Base-by-base conservation (phyloP, 1,284 basidiomycete genomes). In the Amylostereum areolatum region DNA sequence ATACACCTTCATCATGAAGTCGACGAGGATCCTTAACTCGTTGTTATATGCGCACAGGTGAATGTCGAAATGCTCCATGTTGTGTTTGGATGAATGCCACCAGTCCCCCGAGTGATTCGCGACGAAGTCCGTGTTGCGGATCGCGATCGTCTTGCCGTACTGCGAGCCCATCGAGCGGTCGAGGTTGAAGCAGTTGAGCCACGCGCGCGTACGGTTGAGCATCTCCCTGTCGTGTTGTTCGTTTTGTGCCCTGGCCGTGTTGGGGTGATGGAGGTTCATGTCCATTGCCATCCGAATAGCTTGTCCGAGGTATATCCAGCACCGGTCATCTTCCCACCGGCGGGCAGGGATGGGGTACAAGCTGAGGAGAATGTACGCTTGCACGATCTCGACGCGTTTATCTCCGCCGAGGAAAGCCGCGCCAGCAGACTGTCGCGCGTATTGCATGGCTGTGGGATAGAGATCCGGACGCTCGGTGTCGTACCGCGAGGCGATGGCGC, bases 151-250 rank as follows among this genome's bases (percentile, higher is more conserved):
- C 67, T 91, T 91, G 47, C 90, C 90, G 65, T 92, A 90, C 66
- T 92, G 89, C 8, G 85, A 84, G 27, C 85, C 81, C 18, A 81
- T 85, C 1, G 85, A 89, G 12, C 89, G 81, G 63, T 93, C 90
- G 41, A 93, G 68, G 63, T 89, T 90, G 67, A 85, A 90, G 65
- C 89, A 91, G 62, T 89, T 89, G 54, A 92, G 70, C 91, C 91
- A 94, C 1, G 88, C 80, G 18, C 90, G 81, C 34, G 88, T 89
- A n/a, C 91, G 81, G 61, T 92, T 93, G 45, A 92, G 76, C 67
- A 90, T 78, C 64, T 92, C 86, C 45, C 91, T 81, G 25, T 86
- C 86, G 52, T 90, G 83, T 50, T 72, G 72, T 61, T 90, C 87
- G 58, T 84, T 84, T 12, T 74, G 65, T 5, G 82, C 81, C 53